Conservation (phyloP, 768 basidiomycete genomes). For the Termitomyces eurrhizus region DNA sequence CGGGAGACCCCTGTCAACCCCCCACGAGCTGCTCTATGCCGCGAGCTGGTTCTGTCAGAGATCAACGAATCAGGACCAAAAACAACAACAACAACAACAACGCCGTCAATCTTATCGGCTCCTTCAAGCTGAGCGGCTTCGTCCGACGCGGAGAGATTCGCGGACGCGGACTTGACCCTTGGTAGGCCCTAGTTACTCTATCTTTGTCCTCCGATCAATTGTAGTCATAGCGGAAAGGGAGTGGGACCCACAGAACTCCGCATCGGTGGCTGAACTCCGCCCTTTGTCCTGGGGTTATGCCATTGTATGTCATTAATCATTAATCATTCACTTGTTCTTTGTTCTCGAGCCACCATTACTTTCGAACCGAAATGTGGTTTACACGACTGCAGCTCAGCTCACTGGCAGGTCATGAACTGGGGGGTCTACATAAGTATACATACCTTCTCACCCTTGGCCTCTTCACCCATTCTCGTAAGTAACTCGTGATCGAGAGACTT, state of each 20-base stretch:
- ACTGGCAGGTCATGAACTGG: too few relatives aligned
- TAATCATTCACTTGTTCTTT: neutral
- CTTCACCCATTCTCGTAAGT: neutral
- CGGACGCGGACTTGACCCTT: too few relatives aligned
- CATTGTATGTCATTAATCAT: neutral
- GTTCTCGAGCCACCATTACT: neutral
- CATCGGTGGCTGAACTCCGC: neutral
- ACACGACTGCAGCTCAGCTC: neutral
- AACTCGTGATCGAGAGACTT: neutral
- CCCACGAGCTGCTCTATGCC: neutral
- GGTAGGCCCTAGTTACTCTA: neutral
- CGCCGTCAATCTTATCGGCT: too few relatives aligned
- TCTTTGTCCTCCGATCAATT: neutral
- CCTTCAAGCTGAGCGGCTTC: neutral
- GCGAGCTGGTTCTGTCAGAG: neutral
- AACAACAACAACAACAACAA: too few relatives aligned
- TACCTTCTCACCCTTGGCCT: neutral
- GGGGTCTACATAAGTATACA: neutral
- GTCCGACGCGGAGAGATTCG: conserved; percentile 2
- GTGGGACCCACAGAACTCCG: neutral
- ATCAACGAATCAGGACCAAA: too few relatives aligned
- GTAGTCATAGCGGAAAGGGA: too few relatives aligned
- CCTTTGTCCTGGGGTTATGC: too few relatives aligned
- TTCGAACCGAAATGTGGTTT: neutral
- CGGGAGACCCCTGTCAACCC: too few relatives aligned